Evolutionary conservation across 345 rosid genomes (phyloP), one percentile per base, ranked within the genome.

Genomic region (Tarenaya hassleriana): DNA sequence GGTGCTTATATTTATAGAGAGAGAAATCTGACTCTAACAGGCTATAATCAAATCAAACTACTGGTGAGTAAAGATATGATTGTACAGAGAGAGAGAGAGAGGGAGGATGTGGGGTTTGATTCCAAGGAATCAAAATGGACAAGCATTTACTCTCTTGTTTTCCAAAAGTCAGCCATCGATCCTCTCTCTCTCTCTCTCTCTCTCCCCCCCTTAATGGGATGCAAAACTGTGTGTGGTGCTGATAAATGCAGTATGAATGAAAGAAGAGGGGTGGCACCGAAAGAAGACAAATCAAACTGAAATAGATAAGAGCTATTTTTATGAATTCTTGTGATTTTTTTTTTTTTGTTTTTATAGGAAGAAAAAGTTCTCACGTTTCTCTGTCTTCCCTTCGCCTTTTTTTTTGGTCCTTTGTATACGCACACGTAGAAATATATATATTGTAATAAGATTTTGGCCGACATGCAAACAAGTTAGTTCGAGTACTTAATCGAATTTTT

Each of bases 111-210:
- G 41, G 63, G 37, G 49, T 2, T 63, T 47, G 62, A 58, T 34
- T 79, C 55, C 59, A 54, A 50, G 67, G 78, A 77, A 87, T 88
- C 88, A 87, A 87, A 75, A 61, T 46, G 64, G 66, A 54, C 79
- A 79, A 80, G 81, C 88, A 88, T 88, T 80, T 75, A 82, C 86
- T 80, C 84, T 41, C 63, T 52, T 17, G 56, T 64, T 67, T 46
- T 60, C 64, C 37, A 67, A 77, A 73, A 82, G 96, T 88, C 90
- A 80, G 60, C 62, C 62, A 47, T 51, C 62, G 53, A 40, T 60
- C 51, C 29, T 24, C 29, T 24, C 29, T 39, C 12, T 41, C 20
- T 53, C 13, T 52, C 4, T 60, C 18, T 38, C 59, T 18, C 38
- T 38, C 33, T 13, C 38, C 58, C 29, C 58, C 43, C 31, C 38